Base-by-base conservation (phyloP, 2,329 filamentous ascomycete species). In the Coniochaeta pulveracea region DNA sequence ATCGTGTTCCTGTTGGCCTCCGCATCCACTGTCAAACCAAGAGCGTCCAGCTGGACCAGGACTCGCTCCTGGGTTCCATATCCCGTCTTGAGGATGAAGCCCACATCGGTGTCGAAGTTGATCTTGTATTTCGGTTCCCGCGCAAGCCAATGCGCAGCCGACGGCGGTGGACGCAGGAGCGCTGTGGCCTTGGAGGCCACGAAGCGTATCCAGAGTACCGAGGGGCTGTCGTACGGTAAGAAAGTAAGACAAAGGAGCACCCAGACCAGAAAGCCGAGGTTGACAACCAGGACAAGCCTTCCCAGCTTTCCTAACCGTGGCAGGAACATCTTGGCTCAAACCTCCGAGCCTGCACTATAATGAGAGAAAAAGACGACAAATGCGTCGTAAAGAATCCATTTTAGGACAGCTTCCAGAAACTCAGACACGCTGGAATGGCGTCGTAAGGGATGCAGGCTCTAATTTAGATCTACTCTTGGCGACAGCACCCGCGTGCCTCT, bases 11-110 rank as follows among this genome's bases (percentile, higher is more conserved):
- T 46, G 10, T 52, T 53, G 22, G 54, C 54, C 5, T 48, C 41
- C 34, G 55, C 49, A 34, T 61, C 54, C 9, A 54, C 37, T 26
- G 47, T 47, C 35, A 62, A 38, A 26, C 57, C 55, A 22, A 69
- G 53, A 1, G 66, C 66, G 25, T 55, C 50, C 11, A 70, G 47
- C 43, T 66, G 58, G 11, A 58, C 55, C 3, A 57, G 49, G 19
- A 72, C 51, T 9, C 66, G 61, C 31, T 60, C 49, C 29, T 60
- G 60, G 14, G 67, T 69, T 33, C 66, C 67, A 45, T 67, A 71
- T 18, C 67, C 67, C 6, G 66, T 71, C 51, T 72, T 71, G 42
- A 71, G 52, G 33, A 72, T 56, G 40, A 65, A 56, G 21, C 58
- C 66, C 11, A 71, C 57, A 32, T 70, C 65, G 25, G 51, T 52